phyloP scores from a whole-genome alignment of 139 green algal species.

The Chlorella sp. region DNA sequence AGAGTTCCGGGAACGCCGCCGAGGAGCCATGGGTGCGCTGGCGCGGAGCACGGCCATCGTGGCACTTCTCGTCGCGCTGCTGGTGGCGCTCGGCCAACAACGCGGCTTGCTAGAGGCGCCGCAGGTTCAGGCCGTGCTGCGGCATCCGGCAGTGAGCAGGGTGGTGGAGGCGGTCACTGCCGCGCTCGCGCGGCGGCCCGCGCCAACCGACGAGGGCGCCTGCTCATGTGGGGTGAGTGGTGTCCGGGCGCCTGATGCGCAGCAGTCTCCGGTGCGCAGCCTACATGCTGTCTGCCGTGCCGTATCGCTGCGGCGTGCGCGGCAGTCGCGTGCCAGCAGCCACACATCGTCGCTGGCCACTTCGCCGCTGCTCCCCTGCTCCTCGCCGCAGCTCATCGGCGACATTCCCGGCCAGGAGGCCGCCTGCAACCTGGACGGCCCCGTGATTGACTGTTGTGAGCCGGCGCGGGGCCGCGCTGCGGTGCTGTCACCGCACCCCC shows the following conservation, averaged over 20 bases:
- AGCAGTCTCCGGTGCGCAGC: neutral
- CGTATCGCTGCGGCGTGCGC: neutral
- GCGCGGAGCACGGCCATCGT: neutral
- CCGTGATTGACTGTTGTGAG: constrained; percentile 39
- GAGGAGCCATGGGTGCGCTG: neutral
- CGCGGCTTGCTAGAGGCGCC: neutral
- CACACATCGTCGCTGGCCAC: neutral
- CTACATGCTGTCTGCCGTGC: neutral
- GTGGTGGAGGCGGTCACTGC: neutral
- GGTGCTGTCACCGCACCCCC: neutral
- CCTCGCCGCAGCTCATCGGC: neutral
- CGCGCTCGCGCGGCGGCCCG: neutral
- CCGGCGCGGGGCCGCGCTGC: neutral
- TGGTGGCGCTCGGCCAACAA: neutral
- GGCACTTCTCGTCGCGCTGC: neutral
- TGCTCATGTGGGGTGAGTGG: constrained; percentile 24
- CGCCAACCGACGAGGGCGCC: neutral
- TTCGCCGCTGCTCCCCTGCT: neutral
- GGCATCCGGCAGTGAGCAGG: neutral
- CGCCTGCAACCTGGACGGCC: constrained; percentile 21
- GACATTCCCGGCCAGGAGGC: constrained; percentile 1
- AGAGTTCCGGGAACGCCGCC: too few species aligned
- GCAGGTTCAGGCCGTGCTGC: constrained; percentile 4
- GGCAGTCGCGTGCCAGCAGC: neutral
- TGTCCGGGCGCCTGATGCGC: neutral